Evolutionary conservation across 345 rosid species (phyloP), one percentile per base, ranked within the genome.

Genomic region (Populus simonii): DNA sequence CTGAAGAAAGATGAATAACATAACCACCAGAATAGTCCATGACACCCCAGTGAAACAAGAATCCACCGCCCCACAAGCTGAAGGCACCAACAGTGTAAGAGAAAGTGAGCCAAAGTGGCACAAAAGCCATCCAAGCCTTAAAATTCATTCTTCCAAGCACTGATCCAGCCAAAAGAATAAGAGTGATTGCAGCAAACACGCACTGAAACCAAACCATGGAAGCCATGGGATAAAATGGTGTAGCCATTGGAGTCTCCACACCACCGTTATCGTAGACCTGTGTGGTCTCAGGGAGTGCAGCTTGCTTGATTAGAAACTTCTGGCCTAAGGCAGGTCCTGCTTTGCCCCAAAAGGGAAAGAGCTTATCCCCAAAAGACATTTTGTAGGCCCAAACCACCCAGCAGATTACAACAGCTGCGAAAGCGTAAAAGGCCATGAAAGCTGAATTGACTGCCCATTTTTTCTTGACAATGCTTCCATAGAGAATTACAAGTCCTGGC

Each of bases 171-270:
- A 87, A 16, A 27, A 87, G 6, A 36, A 83, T 66, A 55, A 87
- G 1, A 3, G 89, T 80, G 18, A 87, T 87, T 4, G 83, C 84
- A 4, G 86, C 87, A 20, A 87, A 87, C 25, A 77, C 86, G 31
- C 87, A 83, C 84, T 87, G 89, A 38, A 87, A 87, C 89, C 87
- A 87, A 8, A 87, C 89, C 89, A 87, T 87, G 1, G 89, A 74
- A 0, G 89, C 86, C 85, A 81, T 83, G 1, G 89, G 89, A 78
- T 84, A 87, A n/a, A 31, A 71, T 0, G 89, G 89, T 2, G 72
- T 27, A 23, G 35, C 10, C 83, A 49, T 72, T 0, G 45, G 25
- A 16, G 89, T 83, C 75, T 84, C 87, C 20, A 72, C 33, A 0
- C 4, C 8, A 0, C 82, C 86, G 17, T 74, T 6, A 0, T 53